Evolutionary conservation across 2,329 filamentous ascomycete species (phyloP).

Genomic region (Ophiostoma himal-ulmi): DNA sequence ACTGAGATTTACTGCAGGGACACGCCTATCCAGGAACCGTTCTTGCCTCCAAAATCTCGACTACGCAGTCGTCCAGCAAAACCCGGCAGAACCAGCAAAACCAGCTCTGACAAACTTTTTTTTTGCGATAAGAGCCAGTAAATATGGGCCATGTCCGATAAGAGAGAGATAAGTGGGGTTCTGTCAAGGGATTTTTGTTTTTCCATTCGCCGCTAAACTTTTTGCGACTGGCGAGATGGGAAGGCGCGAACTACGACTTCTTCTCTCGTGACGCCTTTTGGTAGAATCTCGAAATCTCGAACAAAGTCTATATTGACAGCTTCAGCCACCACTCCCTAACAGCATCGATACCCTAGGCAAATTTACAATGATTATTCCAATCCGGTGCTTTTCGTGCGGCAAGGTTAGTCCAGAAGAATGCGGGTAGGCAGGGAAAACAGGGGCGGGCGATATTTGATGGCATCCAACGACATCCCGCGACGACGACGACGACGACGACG

Average conservation of each 20-base stretch:
- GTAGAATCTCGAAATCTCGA: background rate
- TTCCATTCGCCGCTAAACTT: constrained; percentile 22
- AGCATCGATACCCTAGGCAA: background rate
- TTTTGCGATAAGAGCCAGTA: constrained; percentile 25
- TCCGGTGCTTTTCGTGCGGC: constrained; percentile 97
- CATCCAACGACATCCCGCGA: background rate
- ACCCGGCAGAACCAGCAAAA: background rate
- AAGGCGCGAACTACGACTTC: constrained; percentile 5
- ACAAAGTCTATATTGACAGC: too few species aligned
- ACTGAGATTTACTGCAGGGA: constrained; percentile 7
- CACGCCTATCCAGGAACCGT: constrained; percentile 8
- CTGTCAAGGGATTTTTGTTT: constrained; percentile 19
- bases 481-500: background rate
- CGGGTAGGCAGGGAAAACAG: background rate
- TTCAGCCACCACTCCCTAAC: background rate
- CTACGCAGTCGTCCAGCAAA: constrained; percentile 5
- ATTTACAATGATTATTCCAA: constrained; percentile 83
- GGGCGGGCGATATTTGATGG: background rate
- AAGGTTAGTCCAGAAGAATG: constrained; percentile 59
- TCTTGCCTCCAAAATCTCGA: constrained; percentile 12
- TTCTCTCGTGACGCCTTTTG: background rate
- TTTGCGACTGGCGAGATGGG: constrained; percentile 17
- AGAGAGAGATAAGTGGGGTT: constrained; percentile 23
- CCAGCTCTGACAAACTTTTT: constrained; percentile 20
- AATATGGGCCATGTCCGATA: constrained; percentile 21